Evolutionary conservation across 441 rosid species (phyloP), one percentile per base, ranked within the genome.

Genomic region (Brassica hybrid): DNA sequence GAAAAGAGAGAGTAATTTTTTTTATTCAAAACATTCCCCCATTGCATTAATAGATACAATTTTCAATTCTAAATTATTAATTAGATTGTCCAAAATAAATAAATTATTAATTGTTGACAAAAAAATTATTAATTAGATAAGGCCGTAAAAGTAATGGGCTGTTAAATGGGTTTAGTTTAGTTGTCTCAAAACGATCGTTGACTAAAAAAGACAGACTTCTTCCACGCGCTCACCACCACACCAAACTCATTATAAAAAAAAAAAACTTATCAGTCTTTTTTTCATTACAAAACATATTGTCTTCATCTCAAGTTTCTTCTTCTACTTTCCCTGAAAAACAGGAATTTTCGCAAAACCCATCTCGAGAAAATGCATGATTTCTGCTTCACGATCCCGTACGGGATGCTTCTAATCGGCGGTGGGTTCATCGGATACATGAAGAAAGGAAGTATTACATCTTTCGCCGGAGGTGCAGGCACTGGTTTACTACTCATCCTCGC

Each of bases 321-420:
- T 32, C 36, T 32, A 32, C 71, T 7, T 9, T 38, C 43, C 12
- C 43, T 38, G 43, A 38, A 38, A 9, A 38, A 38, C 43, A 9
- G 36, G 41, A 36, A 36, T 36, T 7, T 34, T 21, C 41, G 0
- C 48, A 41, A 11, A 11, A 41, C 13, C 58, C 43, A 64, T 76
- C 59, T 71, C 41, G 36, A 69, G 34, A 77, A 80, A 79, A 93
- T 96, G 99, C 96, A 92, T 77, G 98, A 96, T 84, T 96, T 96
- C 86, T 96, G 98, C 88, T 87, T 94, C 84, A 93, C 98, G 52
- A 90, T 94, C 87, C 98, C 99, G 19, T 96, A 96, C 76, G 98
- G 98, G 59, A 32, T 96, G 85, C 67, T 94, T 50, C 86, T 94
- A 17, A 83, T 94, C 79, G 87, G 75, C 25, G 98, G 99, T 17